These are phyloP conservation scores for Didymella lethalis DNA, from an alignment of 2,329 filamentous ascomycete species.

Conservation along the genomic window DNA sequence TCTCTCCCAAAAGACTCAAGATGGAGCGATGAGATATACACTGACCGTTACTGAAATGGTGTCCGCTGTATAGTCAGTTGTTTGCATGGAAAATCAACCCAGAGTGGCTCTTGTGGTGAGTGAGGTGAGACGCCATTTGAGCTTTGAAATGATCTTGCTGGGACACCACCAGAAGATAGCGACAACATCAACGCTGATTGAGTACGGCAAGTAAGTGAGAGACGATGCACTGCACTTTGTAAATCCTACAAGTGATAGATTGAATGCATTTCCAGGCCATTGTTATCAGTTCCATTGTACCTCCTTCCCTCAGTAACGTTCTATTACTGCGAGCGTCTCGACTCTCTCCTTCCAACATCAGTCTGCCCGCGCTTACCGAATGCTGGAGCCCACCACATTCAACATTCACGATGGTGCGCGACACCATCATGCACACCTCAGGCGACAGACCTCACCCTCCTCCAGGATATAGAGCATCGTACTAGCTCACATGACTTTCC, in stretches of 20 bases:
- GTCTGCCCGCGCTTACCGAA: slow-evolving; percentile 7
- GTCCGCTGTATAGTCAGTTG: not conserved
- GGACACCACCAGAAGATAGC: not conserved
- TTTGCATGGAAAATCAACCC: not conserved
- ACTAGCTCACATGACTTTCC: slow-evolving; percentile 51
- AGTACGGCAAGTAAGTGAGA: not conserved
- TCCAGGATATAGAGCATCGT: slow-evolving; percentile 49
- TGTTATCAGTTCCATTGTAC: not conserved
- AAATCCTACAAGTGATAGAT: not conserved
- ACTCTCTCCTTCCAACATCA: not conserved
- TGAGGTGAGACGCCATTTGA: no score
- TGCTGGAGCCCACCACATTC: not conserved
- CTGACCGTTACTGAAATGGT: not conserved
- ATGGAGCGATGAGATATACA: not conserved
- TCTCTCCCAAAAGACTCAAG: not conserved
- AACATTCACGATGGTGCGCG: slow-evolving; percentile 1
- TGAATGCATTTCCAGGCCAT: not conserved
- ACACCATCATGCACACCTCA: slow-evolving; percentile 33
- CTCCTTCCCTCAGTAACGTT: not conserved
- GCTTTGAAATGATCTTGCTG: not conserved
- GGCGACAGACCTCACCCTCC: slow-evolving; percentile 36
- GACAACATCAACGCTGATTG: not conserved
- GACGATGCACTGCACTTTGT: not conserved
- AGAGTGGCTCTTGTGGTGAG: no score
- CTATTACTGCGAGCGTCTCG: not conserved